Evolutionary conservation across 257 asterid genomes (phyloP).

Genomic region (Jacaranda mimosifolia): DNA sequence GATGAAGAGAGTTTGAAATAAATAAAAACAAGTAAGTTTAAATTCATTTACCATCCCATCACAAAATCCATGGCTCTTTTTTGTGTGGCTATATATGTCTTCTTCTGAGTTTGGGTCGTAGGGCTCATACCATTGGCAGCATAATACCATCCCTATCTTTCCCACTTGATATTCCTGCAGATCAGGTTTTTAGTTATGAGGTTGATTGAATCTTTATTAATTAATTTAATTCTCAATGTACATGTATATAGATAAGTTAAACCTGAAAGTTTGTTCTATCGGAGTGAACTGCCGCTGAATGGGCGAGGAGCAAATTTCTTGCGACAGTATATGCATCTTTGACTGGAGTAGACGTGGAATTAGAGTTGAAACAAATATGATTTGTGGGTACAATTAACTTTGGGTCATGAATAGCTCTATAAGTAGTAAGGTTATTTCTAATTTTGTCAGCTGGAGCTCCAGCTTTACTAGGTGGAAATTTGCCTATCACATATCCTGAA

Average conservation of each 20-base stretch:
- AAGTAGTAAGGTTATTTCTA: slow-evolving; percentile 32
- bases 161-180: slow-evolving; percentile 55
- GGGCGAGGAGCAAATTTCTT: slow-evolving; percentile 58
- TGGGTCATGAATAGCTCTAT: slow-evolving; percentile 38
- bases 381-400: not conserved
- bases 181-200: too few relatives aligned
- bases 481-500: slow-evolving; percentile 43
- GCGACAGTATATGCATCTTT: slow-evolving; percentile 61
- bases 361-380: not conserved
- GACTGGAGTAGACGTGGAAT: slow-evolving; percentile 33
- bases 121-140: slow-evolving; percentile 61
- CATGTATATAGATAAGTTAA: too few relatives aligned
- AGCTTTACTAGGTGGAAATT: slow-evolving; percentile 42
- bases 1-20: too few relatives aligned
- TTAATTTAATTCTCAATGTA: too few relatives aligned
- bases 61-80: slow-evolving; percentile 49
- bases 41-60: slow-evolving; percentile 37
- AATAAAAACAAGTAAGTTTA: not conserved
- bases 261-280: slow-evolving; percentile 54
- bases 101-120: slow-evolving; percentile 28
- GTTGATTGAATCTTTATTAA: too few relatives aligned
- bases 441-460: slow-evolving; percentile 23
- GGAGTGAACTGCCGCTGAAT: slow-evolving; percentile 49
- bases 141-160: slow-evolving; percentile 57
- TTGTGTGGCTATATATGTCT: slow-evolving; percentile 39